phyloP scores from a whole-genome alignment of 148 eudicot genomes.

The Camellia lanceoleosa region DNA sequence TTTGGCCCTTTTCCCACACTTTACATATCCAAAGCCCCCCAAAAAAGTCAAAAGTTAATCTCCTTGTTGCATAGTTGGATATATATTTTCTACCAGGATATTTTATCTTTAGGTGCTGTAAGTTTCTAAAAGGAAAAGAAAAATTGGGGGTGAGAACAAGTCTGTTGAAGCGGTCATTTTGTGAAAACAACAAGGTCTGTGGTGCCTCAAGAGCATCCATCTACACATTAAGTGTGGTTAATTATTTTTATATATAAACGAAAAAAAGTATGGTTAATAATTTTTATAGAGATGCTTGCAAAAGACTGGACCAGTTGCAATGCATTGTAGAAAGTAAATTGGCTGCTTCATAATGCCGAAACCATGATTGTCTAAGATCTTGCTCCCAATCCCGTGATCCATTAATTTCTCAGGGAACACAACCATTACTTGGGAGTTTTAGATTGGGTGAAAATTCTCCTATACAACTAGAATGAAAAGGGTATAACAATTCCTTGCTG shows the following conservation, averaged over 20 bases:
- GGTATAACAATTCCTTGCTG: not conserved
- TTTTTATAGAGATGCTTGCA: not conserved
- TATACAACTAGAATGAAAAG: not conserved
- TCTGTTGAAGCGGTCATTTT: not conserved
- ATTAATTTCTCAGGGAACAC: not conserved
- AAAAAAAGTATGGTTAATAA: not conserved
- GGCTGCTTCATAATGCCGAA: not conserved
- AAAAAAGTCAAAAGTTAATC: not conserved
- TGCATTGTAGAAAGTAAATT: not conserved
- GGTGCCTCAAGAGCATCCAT: not conserved
- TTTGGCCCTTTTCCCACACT: too few species aligned
- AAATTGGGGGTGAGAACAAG: not conserved
- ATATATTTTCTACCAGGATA: not conserved
- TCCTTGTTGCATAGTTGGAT: not conserved
- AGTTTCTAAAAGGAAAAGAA: not conserved
- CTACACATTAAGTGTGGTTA: not conserved
- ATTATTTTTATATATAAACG: not conserved
- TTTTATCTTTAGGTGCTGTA: not conserved
- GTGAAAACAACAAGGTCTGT: not conserved
- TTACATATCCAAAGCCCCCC: not conserved
- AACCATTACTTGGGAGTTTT: not conserved
- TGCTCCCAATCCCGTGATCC: not conserved
- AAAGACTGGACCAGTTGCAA: not conserved
- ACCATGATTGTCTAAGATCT: not conserved
- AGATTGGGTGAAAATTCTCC: not conserved